A percentile compares a stretch with the other conserved stretches of the same genome.
phyloP scores from a whole-genome alignment of 2,329 filamentous ascomycete species.

The Fusarium tupiense region DNA sequence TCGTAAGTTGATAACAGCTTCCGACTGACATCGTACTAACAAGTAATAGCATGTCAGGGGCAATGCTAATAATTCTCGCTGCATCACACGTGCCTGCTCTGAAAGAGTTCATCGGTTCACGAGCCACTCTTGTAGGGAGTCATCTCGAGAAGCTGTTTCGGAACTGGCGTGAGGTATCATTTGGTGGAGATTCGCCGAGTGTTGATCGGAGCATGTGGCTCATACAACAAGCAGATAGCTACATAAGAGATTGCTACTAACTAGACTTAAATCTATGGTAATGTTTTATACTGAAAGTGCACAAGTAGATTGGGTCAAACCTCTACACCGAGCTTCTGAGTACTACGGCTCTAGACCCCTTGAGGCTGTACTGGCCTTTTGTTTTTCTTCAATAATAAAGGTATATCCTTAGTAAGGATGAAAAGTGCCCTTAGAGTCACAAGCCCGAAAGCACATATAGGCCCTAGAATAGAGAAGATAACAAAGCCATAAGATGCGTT shows the following conservation, averaged over 20 bases:
- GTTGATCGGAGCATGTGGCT: slow-evolving; percentile 58
- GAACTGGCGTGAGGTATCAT: slow-evolving; percentile 54
- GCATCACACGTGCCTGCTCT: slow-evolving; percentile 54
- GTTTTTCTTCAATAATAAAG: too few species aligned
- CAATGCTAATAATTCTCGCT: slow-evolving; percentile 60
- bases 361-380: too few species aligned
- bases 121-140: slow-evolving; percentile 52
- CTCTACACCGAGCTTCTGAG: background rate
- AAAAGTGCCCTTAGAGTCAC: too few species aligned
- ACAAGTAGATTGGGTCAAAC: background rate
- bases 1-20: slow-evolving; percentile 51
- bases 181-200: slow-evolving; percentile 55
- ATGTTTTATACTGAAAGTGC: too few species aligned
- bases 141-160: slow-evolving; percentile 54
- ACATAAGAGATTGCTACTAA: slow-evolving; percentile 49
- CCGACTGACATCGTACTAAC: fast-evolving
- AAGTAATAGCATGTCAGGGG: slow-evolving; percentile 55
- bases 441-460: too few species aligned
- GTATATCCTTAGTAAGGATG: too few species aligned
- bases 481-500: too few species aligned
- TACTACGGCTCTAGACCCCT: too few species aligned
- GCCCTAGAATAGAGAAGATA: too few species aligned
- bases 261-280: too few species aligned
- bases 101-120: slow-evolving; percentile 50
- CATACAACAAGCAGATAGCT: slow-evolving; percentile 55